A percentile compares a stretch with the other conserved stretches of the same genome.
These are phyloP conservation scores for Talaromyces sp. DNA, from an alignment of 2,329 filamentous ascomycete species.

Conservation along the genomic window DNA sequence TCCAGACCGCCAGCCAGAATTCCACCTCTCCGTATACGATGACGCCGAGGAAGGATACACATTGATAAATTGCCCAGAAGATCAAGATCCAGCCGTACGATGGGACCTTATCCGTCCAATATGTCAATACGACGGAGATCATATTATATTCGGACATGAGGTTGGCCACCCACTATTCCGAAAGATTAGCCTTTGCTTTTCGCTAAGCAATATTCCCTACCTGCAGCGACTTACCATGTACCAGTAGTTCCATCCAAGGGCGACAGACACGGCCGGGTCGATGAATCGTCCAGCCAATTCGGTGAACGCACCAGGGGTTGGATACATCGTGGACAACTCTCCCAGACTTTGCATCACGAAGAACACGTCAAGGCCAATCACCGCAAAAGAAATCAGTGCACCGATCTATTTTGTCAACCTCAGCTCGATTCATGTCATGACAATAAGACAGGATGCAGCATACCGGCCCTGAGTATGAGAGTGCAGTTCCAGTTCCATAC, in stretches of 20 bases:
- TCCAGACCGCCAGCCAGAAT: conserved; percentile 33
- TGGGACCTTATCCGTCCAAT: conserved; percentile 37
- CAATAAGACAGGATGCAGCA: neutral
- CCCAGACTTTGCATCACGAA: conserved; percentile 17
- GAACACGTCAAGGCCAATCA: conserved; percentile 15
- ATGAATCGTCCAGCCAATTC: conserved; percentile 17
- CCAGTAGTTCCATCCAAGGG: conserved; percentile 31
- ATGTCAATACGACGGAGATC: conserved; percentile 36
- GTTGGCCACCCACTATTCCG: conserved; percentile 13
- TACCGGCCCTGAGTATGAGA: conserved; percentile 17
- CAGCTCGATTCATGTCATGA: neutral
- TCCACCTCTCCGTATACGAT: conserved; percentile 49
- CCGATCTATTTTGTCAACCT: conserved; percentile 1
- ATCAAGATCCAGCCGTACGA: conserved; percentile 40
- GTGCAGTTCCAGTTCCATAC: conserved; percentile 15
- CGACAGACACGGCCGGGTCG: conserved; percentile 13
- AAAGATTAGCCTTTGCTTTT: neutral
- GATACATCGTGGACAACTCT: conserved; percentile 16
- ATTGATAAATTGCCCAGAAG: conserved; percentile 36
- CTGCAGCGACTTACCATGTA: conserved; percentile 8
- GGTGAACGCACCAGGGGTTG: conserved; percentile 14
- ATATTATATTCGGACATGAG: conserved; percentile 34
- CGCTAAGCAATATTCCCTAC: neutral
- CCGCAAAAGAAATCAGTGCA: conserved; percentile 12
- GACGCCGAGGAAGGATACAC: conserved; percentile 23